These are phyloP conservation scores for Solanum aculeatissimum DNA, from an alignment of 305 asterid genomes.

Conservation along the genomic window DNA sequence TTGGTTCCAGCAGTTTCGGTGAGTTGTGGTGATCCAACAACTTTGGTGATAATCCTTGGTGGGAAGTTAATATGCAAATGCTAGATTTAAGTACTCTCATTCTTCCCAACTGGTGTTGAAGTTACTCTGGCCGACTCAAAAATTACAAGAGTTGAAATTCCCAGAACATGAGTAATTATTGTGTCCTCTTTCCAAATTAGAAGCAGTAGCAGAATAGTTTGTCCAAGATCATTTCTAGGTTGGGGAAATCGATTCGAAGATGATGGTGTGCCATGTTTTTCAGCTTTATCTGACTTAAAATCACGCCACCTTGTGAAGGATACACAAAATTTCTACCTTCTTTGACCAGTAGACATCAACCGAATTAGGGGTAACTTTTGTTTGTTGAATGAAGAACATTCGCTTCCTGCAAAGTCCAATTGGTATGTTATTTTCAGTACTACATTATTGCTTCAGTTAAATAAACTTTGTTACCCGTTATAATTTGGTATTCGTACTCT, in stretches of 20 bases:
- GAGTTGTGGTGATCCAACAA: constrained; percentile 36
- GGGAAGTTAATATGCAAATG: constrained; percentile 84
- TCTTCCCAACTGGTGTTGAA: constrained; percentile 34
- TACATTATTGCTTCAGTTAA: too few relatives aligned
- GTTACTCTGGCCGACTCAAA: constrained; percentile 59
- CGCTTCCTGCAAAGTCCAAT: too few relatives aligned
- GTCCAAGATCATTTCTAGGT: constrained; percentile 32
- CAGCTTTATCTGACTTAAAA: constrained; percentile 57
- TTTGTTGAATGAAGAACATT: constrained; percentile 71
- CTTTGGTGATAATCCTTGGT: constrained; percentile 35
- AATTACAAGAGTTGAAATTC: constrained; percentile 66
- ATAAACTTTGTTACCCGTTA: too few relatives aligned
- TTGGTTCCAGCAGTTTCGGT: constrained; percentile 95
- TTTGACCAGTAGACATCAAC: constrained; percentile 69
- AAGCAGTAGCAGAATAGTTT: constrained; percentile 22
- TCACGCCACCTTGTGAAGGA: constrained; percentile 83
- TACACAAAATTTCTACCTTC: constrained; percentile 79
- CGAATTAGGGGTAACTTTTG: constrained; percentile 77
- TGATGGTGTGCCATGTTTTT: constrained; percentile 44
- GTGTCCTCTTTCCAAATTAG: constrained; percentile 22
- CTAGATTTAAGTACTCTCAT: constrained; percentile 43
- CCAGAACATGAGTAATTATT: constrained; percentile 25
- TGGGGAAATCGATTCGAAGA: constrained; percentile 29
- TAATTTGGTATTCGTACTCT: too few relatives aligned
- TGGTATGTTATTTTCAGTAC: too few relatives aligned